Conservation (phyloP, 2,329 filamentous ascomycete species). For the Lasiodiplodia gonubiensis region DNA sequence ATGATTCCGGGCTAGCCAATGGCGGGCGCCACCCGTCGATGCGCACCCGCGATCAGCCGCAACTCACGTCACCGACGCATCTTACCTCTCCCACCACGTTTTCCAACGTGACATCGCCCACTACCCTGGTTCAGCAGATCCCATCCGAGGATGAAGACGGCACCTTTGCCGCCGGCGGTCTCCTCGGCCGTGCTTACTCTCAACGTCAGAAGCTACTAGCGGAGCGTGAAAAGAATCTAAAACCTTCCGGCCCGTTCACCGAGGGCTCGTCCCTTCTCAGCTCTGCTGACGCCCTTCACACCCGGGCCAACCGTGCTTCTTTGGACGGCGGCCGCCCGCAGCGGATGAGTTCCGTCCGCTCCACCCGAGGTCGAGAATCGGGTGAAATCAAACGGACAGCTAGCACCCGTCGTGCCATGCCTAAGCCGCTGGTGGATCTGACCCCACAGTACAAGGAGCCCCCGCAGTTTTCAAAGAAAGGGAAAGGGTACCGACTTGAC, state of each 20-base stretch:
- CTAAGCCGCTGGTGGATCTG: slow-evolving; percentile 71
- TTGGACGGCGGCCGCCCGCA: slow-evolving; percentile 35
- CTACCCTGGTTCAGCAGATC: slow-evolving; percentile 28
- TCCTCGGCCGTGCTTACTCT: slow-evolving; percentile 59
- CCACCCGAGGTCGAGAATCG: slow-evolving; percentile 34
- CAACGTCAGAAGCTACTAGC: slow-evolving; percentile 49
- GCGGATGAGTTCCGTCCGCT: slow-evolving; percentile 42
- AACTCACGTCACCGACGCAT: slow-evolving; percentile 38
- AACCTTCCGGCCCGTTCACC: slow-evolving; percentile 55
- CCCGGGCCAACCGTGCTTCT: slow-evolving; percentile 35
- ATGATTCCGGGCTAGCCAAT: slow-evolving; percentile 36
- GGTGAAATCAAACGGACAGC: slow-evolving; percentile 46
- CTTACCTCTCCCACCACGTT: slow-evolving; percentile 19
- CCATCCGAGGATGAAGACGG: slow-evolving; percentile 39
- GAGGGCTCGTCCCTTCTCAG: slow-evolving; percentile 62
- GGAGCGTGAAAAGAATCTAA: slow-evolving; percentile 44
- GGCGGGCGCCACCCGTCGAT: slow-evolving; percentile 44
- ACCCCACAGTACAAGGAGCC: slow-evolving; percentile 69
- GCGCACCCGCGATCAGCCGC: slow-evolving; percentile 45
- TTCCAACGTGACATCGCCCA: background rate
- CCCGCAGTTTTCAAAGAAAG: slow-evolving; percentile 62
- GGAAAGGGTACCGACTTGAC: slow-evolving; percentile 54
- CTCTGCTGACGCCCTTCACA: slow-evolving; percentile 30
- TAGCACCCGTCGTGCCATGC: slow-evolving; percentile 50
- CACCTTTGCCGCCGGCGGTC: slow-evolving; percentile 54